Evolutionary conservation across 495 filamentous ascomycete genomes (phyloP).

Genomic region (Aspergillus kassunensis): DNA sequence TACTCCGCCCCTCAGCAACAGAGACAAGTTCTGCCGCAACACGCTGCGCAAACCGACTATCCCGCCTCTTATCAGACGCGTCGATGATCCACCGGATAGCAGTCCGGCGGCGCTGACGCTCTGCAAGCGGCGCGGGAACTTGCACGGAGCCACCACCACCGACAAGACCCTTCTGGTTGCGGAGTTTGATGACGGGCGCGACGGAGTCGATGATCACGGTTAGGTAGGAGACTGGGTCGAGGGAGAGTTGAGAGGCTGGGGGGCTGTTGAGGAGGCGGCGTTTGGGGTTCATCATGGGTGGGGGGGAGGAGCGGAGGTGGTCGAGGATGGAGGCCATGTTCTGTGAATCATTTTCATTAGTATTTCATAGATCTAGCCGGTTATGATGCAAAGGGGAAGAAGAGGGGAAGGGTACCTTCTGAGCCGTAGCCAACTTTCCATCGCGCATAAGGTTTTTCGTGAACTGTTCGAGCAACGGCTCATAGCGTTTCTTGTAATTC

Average conservation of each 20-base stretch:
- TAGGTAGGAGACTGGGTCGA: slow-evolving; percentile 74
- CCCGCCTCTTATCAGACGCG: slow-evolving; percentile 65
- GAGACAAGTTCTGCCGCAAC: slow-evolving; percentile 84
- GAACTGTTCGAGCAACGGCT: slow-evolving; percentile 75
- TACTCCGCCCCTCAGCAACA: slow-evolving; percentile 80
- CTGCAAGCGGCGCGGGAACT: slow-evolving; percentile 69
- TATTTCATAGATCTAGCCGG: not conserved
- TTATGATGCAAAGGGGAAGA: too few species aligned
- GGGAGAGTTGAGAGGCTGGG: slow-evolving; percentile 66
- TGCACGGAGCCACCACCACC: slow-evolving; percentile 84
- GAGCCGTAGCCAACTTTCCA: slow-evolving; percentile 77
- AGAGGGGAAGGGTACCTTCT: slow-evolving; percentile 56
- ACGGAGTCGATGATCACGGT: slow-evolving; percentile 91
- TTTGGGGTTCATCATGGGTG: slow-evolving; percentile 63
- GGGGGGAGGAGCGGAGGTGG: slow-evolving; percentile 76
- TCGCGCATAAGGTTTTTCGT: slow-evolving; percentile 86
- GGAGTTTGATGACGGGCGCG: slow-evolving; percentile 80
- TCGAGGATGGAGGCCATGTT: slow-evolving; percentile 83
- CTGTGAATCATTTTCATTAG: too few species aligned
- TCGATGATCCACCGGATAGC: slow-evolving; percentile 89
- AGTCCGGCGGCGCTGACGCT: slow-evolving; percentile 68
- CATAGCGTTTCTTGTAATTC: slow-evolving; percentile 73
- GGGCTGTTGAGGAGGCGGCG: slow-evolving; percentile 71
- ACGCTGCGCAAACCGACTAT: slow-evolving; percentile 64
- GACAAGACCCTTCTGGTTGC: slow-evolving; percentile 67